phyloP scores from a whole-genome alignment of 441 rosid species.

The Raphanus hybrid region DNA sequence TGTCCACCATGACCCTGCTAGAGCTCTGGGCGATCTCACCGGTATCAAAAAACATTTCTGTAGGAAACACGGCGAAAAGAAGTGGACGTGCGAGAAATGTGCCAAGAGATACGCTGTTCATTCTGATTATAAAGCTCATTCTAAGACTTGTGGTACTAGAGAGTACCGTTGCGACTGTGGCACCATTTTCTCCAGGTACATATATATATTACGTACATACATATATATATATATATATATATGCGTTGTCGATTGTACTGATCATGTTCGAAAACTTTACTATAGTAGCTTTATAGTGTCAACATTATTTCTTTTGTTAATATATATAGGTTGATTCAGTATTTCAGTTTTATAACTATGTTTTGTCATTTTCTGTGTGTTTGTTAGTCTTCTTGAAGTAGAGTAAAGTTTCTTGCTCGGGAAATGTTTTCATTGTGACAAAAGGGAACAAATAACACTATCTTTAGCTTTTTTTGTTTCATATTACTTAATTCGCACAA shows the following conservation, averaged over 20 bases:
- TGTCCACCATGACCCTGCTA: slow-evolving; percentile 82
- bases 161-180: slow-evolving; percentile 97
- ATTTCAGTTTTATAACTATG: background rate
- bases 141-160: slow-evolving; percentile 91
- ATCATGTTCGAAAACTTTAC: slow-evolving; percentile 18
- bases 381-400: slow-evolving; percentile 32
- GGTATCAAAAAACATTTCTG: slow-evolving; percentile 95
- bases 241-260: slow-evolving; percentile 16
- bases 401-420: slow-evolving; percentile 26
- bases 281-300: slow-evolving; percentile 6
- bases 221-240: background rate
- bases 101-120: slow-evolving; percentile 87
- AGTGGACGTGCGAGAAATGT: slow-evolving; percentile 96
- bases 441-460: slow-evolving; percentile 19
- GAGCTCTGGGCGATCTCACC: slow-evolving; percentile 95
- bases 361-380: slow-evolving; percentile 27
- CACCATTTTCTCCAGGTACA: slow-evolving; percentile 78
- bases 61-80: slow-evolving; percentile 93
- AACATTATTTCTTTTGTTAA: slow-evolving; percentile 21
- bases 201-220: background rate
- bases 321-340: slow-evolving; percentile 9
- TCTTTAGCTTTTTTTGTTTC: background rate
- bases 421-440: slow-evolving; percentile 16
- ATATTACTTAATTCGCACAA: background rate
- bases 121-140: slow-evolving; percentile 96